Percentiles rank a stretch among this genome's conserved stretches.
These are phyloP conservation scores for Yamadazyma taylorii DNA, from an alignment of 1,139 yeast genomes.

Conservation along the genomic window DNA sequence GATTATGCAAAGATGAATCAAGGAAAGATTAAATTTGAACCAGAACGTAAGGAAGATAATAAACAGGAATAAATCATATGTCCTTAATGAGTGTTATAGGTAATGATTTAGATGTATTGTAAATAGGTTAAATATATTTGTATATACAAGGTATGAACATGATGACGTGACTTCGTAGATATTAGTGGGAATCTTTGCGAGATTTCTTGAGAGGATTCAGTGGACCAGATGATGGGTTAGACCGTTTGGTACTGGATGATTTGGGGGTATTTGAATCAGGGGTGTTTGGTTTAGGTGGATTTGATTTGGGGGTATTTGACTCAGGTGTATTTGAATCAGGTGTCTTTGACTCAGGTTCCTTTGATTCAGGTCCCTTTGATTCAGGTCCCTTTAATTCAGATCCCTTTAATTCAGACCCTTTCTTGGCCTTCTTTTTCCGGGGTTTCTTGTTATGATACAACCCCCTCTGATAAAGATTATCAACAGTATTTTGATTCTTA, in stretches of 20 bases:
- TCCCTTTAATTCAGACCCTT: too few relatives aligned
- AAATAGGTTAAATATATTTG: too few relatives aligned
- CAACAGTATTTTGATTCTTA: conserved; percentile 40
- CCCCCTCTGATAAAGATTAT: conserved; percentile 16
- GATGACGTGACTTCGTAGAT: conserved; percentile 4
- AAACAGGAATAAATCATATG: conserved; percentile 6
- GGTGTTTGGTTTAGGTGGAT: too few relatives aligned
- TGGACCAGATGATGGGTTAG: too few relatives aligned
- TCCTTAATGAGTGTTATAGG: too few relatives aligned
- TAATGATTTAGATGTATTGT: too few relatives aligned
- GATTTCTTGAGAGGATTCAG: background rate
- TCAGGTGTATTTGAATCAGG: too few relatives aligned
- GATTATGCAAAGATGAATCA: conserved; percentile 46
- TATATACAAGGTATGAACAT: too few relatives aligned
- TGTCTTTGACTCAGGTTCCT: conserved; percentile 20
- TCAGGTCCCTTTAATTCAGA: conserved; percentile 24
- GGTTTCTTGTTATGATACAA: conserved; percentile 52
- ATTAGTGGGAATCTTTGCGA: conserved; percentile 1
- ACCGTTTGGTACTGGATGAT: too few relatives aligned
- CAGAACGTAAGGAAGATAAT: conserved; percentile 30
- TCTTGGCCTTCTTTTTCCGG: conserved; percentile 18
- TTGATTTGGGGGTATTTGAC: too few relatives aligned
- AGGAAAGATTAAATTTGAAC: conserved; percentile 39
- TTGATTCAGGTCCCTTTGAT: conserved; percentile 25
- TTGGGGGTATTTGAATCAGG: too few relatives aligned